Conservation (phyloP, 1,139 yeast species). For the Geotrichum siamense region DNA sequence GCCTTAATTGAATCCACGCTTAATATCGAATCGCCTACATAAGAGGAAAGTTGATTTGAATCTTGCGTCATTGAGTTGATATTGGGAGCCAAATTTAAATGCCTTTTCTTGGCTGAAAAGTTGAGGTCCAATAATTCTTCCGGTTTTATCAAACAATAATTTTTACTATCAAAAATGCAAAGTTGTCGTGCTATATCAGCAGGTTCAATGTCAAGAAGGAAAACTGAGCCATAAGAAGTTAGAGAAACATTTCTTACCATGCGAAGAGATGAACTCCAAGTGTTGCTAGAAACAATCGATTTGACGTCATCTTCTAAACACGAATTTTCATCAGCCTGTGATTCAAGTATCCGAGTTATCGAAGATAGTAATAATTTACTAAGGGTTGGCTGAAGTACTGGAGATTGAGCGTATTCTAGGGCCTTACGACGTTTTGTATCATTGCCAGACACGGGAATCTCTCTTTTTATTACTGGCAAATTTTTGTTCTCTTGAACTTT, state of each 20-base stretch:
- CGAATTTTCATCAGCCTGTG: not conserved
- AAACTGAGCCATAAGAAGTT: constrained; percentile 10
- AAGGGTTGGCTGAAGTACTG: constrained; percentile 8
- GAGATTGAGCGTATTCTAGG: constrained; percentile 12
- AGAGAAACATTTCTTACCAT: constrained; percentile 19
- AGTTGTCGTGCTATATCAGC: constrained; percentile 54
- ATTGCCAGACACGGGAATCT: constrained; percentile 22
- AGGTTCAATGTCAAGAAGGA: constrained; percentile 62
- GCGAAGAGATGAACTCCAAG: constrained; percentile 21
- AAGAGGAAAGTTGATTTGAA: constrained; percentile 74
- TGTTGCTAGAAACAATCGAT: constrained; percentile 7
- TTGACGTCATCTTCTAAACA: constrained; percentile 10
- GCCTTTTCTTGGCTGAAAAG: constrained; percentile 57
- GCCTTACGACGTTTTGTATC: constrained; percentile 12
- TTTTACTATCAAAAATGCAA: constrained; percentile 55
- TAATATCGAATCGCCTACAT: constrained; percentile 68
- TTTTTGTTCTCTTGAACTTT: constrained; percentile 21
- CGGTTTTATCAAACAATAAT: constrained; percentile 60
- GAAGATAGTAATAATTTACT: constrained; percentile 7
- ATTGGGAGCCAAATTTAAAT: constrained; percentile 58
- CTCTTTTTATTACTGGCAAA: constrained; percentile 23
- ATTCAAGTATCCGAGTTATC: constrained; percentile 12
- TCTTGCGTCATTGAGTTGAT: constrained; percentile 60
- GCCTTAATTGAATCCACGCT: constrained; percentile 39
- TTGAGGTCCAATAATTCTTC: constrained; percentile 71